Conservation (phyloP, 2,329 filamentous ascomycete genomes). For the Calonectria montana region DNA sequence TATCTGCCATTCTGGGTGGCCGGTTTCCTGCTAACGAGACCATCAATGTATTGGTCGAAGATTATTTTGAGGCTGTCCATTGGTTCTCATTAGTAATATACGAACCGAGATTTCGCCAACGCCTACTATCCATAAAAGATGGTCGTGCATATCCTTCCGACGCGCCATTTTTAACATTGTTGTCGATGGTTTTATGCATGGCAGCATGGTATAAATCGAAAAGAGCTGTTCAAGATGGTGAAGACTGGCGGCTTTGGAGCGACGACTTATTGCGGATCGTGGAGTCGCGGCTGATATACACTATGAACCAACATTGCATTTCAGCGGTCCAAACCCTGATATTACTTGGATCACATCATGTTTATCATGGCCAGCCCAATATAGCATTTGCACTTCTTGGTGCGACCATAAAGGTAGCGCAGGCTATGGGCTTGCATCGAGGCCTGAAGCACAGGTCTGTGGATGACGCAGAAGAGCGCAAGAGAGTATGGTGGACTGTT, state of each 20-base stretch:
- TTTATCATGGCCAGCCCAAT: background rate
- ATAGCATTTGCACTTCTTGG: background rate
- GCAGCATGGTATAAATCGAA: background rate
- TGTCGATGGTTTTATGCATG: background rate
- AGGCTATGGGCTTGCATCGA: slow-evolving; percentile 8
- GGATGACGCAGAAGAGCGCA: slow-evolving; percentile 4
- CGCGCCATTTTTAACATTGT: background rate
- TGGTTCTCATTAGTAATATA: background rate
- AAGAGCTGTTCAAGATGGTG: background rate
- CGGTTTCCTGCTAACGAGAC: background rate
- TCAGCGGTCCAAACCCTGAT: background rate
- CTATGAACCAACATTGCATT: background rate
- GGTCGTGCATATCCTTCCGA: background rate
- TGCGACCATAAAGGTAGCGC: background rate
- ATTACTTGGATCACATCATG: background rate
- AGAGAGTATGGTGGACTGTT: slow-evolving; percentile 14
- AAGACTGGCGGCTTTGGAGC: background rate
- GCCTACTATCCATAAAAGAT: background rate
- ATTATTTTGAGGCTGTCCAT: background rate
- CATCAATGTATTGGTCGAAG: background rate
- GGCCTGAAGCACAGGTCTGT: background rate
- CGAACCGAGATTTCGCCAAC: background rate
- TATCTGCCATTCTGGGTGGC: background rate
- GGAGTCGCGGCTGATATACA: background rate
- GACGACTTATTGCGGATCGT: background rate